Evolutionary conservation across 2,329 filamentous ascomycete species (phyloP).

Genomic region (Botrytis byssoidea): DNA sequence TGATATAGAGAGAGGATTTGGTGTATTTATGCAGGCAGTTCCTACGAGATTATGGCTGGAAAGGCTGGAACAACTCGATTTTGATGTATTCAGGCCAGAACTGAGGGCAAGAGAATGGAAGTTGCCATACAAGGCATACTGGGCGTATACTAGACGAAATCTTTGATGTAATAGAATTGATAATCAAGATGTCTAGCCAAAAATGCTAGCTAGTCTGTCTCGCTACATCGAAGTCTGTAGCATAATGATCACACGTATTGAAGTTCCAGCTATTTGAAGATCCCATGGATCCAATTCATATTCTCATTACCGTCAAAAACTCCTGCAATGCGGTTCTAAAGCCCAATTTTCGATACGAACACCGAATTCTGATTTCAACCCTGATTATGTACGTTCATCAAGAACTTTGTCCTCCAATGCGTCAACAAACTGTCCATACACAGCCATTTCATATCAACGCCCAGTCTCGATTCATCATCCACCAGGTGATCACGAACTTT

Average conservation of each 20-base stretch:
- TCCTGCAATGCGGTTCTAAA: background rate
- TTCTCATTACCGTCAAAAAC: conserved; percentile 3
- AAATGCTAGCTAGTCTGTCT: background rate
- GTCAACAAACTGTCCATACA: background rate
- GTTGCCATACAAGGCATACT: conserved; percentile 74
- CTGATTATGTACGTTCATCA: background rate
- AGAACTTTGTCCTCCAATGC: background rate
- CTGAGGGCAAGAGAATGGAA: conserved; percentile 73
- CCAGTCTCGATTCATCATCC: background rate
- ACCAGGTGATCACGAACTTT: background rate
- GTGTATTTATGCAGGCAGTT: conserved; percentile 76
- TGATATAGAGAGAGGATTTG: conserved; percentile 68
- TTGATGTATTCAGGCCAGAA: conserved; percentile 71
- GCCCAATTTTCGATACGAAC: background rate
- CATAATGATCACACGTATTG: background rate
- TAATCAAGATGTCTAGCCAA: background rate
- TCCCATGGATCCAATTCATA: background rate
- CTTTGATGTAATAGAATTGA: conserved; percentile 37
- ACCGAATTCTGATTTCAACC: too few relatives aligned
- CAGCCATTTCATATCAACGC: background rate
- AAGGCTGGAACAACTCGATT: conserved; percentile 74
- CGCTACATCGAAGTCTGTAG: background rate
- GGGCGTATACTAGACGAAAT: conserved; percentile 54
- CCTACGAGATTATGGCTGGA: conserved; percentile 77
- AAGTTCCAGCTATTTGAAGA: background rate